Conservation (phyloP, 352 stramenopile species). For the Phytopythium chamaehyphon region DNA sequence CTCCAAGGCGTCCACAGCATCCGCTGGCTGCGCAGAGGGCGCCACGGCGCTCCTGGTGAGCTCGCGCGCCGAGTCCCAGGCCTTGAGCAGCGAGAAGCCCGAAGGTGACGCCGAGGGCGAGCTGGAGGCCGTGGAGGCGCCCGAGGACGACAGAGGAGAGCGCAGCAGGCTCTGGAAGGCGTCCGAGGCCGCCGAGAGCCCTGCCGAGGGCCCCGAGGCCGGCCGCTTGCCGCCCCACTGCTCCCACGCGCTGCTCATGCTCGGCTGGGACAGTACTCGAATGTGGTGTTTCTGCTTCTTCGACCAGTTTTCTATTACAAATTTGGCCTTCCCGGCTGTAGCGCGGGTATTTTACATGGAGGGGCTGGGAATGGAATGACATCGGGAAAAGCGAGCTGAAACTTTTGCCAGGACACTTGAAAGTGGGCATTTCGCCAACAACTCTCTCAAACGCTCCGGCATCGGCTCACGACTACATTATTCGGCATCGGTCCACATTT, state of each 20-base stretch:
- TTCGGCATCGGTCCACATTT: too few species aligned
- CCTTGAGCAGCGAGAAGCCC: conserved; percentile 46
- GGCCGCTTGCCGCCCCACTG: conserved; percentile 70
- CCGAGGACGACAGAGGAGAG: conserved; percentile 35
- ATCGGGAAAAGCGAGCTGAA: too few species aligned
- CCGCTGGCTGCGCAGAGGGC: conserved; percentile 6
- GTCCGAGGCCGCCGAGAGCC: conserved; percentile 32
- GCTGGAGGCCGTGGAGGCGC: conserved; percentile 30
- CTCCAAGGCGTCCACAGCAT: conserved; percentile 38
- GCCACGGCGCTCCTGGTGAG: conserved; percentile 34
- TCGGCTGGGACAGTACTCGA: neutral
- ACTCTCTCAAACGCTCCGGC: too few species aligned
- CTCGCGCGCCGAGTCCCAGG: conserved; percentile 60
- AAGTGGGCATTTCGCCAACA: too few species aligned
- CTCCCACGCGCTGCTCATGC: conserved; percentile 51
- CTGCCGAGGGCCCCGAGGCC: conserved; percentile 21
- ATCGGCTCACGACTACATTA: too few species aligned
- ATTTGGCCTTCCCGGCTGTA: too few species aligned
- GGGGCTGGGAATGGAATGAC: too few species aligned
- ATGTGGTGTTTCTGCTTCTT: too few species aligned
- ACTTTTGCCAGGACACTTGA: too few species aligned
- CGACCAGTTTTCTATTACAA: too few species aligned
- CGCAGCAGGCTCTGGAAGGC: conserved; percentile 49
- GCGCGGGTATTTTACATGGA: too few species aligned
- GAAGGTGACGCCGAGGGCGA: neutral